These are phyloP conservation scores for Phialemonium atrogriseum DNA, from an alignment of 2,329 filamentous ascomycete species.

Conservation along the genomic window DNA sequence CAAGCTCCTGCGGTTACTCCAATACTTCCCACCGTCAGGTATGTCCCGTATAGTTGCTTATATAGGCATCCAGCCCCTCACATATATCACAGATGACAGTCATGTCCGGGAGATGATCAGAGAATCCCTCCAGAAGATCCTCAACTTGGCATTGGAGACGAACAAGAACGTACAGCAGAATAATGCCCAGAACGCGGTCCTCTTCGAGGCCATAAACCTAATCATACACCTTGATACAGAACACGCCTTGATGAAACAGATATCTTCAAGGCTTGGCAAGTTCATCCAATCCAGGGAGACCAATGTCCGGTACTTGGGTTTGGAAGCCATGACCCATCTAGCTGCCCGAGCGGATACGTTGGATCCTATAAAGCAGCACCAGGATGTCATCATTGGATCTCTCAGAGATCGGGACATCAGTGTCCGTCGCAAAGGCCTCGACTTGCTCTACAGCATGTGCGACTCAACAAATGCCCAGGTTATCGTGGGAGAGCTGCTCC, in stretches of 20 bases:
- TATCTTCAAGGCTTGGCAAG: constrained; percentile 80
- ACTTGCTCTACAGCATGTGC: constrained; percentile 99
- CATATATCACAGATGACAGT: constrained; percentile 61
- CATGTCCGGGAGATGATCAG: constrained; percentile 88
- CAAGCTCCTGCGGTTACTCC: constrained; percentile 81
- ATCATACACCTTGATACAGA: constrained; percentile 97
- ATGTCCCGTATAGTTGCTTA: constrained; percentile 22
- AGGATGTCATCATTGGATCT: constrained; percentile 90
- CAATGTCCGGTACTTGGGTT: constrained; percentile 88
- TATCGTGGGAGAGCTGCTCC: constrained; percentile 87
- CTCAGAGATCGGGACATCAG: constrained; percentile 95
- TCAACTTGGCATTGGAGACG: constrained; percentile 84
- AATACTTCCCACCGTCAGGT: constrained; percentile 95
- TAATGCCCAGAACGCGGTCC: constrained; percentile 94
- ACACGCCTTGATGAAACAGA: constrained; percentile 89
- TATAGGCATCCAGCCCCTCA: constrained; percentile 1
- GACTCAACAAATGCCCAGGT: constrained; percentile 88
- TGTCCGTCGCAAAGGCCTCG: constrained; percentile 88
- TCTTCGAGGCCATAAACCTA: constrained; percentile 97
- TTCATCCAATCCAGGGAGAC: constrained; percentile 97
- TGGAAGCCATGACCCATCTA: constrained; percentile 97
- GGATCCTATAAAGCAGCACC: constrained; percentile 96
- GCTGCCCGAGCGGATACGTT: constrained; percentile 89
- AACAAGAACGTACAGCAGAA: constrained; percentile 99
- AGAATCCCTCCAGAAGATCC: constrained; percentile 81